Base-by-base conservation (phyloP, 2,329 filamentous ascomycete genomes). In the Colletotrichum sojae region DNA sequence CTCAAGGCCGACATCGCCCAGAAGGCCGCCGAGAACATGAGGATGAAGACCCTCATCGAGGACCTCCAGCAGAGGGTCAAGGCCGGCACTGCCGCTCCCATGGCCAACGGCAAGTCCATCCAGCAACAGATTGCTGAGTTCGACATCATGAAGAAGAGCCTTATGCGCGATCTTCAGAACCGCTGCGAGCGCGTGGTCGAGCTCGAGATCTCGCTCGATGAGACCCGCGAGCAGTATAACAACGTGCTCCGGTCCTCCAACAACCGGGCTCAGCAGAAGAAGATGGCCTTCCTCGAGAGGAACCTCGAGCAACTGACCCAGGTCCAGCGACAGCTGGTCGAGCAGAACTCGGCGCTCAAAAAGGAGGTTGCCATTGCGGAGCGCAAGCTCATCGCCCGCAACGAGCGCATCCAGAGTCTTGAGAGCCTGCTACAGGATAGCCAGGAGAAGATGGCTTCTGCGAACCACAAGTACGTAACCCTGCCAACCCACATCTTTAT, bases 341-440 rank as follows among this genome's bases (percentile, higher is more conserved):
- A 99, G 84, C 96, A 99, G 82, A 99, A 99, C 83, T 94, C 94
- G 74, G 92, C 92, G 71, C 86, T 99, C 76, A 99, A 99, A 90
- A 98, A 99, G 86, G 96, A 99, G 83, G 96, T 99, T 63, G 96
- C 96, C 63, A 99, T 99, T 78, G 96, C 96, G 0, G 96, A 99
- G 86, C 90, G 96, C 75, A 99, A 99, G 83, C 87, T 99, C 71
- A 97, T 97, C 80, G 96, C 96, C 25, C 88, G 96, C 75, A 98
- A 98, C 78, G 96, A 99, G 86, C 92, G 96, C 67, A 99, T 99
- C 79, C 92, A 97, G 81, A 97, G 93, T 79, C 86, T 99, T 53
- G 96, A 99, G 84, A 92, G 89, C 77, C 84, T 99, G 77, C 87
- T 99, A 75, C 94, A 97, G 80, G 96, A 99, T 81, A 97, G 94